Conservation (phyloP, 768 basidiomycete species). For the Lenzites betulinus region DNA sequence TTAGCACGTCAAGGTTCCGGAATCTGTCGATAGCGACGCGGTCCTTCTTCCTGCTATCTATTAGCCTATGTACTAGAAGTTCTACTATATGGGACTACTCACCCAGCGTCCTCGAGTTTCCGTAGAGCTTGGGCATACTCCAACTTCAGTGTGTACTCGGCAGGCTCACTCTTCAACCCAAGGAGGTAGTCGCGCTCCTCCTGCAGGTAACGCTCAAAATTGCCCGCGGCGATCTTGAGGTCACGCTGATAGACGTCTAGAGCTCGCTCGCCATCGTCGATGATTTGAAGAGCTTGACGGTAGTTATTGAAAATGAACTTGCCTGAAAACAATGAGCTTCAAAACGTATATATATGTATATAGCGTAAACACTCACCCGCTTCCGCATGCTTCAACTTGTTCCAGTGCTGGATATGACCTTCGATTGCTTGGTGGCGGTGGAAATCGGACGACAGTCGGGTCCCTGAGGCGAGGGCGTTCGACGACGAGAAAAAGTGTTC, state of each 20-base stretch:
- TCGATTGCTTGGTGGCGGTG: constrained; percentile 32
- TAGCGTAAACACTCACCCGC: constrained; percentile 21
- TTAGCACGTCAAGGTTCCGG: background rate
- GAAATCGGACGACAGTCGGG: constrained; percentile 26
- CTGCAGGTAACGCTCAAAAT: constrained; percentile 13
- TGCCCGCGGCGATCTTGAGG: background rate
- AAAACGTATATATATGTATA: background rate
- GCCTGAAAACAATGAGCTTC: background rate
- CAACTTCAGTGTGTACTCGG: constrained; percentile 3
- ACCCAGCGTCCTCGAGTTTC: constrained; percentile 2
- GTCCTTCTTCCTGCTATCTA: background rate
- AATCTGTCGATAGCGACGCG: background rate
- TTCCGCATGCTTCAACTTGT: constrained; percentile 24
- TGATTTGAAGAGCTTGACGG: constrained; percentile 4
- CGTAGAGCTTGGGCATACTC: constrained; percentile 21
- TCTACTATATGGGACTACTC: background rate
- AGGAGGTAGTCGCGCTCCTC: constrained; percentile 19
- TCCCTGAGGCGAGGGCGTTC: constrained; percentile 28
- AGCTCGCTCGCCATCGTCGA: background rate
- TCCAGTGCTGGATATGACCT: constrained; percentile 25
- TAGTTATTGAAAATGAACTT: constrained; percentile 20
- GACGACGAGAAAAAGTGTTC: constrained; percentile 32
- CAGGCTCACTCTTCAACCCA: constrained; percentile 16
- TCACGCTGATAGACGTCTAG: background rate
- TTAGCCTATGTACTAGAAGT: background rate